Evolutionary conservation across 2,329 filamentous ascomycete genomes (phyloP).

Genomic region (Trichoderma koningii): DNA sequence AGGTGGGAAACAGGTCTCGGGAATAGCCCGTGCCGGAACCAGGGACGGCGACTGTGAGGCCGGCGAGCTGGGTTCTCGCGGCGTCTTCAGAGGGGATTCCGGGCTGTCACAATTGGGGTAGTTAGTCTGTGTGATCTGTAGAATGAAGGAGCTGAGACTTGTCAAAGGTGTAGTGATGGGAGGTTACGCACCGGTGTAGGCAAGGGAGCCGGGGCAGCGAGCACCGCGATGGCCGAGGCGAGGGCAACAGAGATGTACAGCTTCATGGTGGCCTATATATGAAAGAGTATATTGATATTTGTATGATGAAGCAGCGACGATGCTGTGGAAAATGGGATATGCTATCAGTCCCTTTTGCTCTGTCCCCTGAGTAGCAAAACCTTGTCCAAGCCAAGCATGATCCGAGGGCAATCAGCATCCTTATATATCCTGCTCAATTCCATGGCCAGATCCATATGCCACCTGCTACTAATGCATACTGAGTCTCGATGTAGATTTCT

Average conservation of each 20-base stretch:
- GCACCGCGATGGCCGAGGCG: slow-evolving; percentile 33
- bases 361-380: background rate
- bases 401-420: background rate
- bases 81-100: slow-evolving; percentile 62
- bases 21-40: slow-evolving; percentile 60
- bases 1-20: slow-evolving; percentile 70
- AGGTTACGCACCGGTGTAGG: slow-evolving; percentile 35
- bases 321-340: background rate
- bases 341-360: background rate
- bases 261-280: slow-evolving; percentile 36
- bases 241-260: slow-evolving; percentile 35
- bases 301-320: background rate
- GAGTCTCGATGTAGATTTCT: background rate
- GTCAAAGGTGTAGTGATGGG: background rate
- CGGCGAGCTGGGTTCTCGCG: slow-evolving; percentile 60
- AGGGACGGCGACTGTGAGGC: slow-evolving; percentile 58
- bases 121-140: background rate
- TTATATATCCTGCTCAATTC: background rate
- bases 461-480: background rate
- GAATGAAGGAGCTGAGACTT: background rate
- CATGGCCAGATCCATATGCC: background rate
- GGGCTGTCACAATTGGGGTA: slow-evolving; percentile 43
- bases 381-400: background rate
- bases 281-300: background rate
- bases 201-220: slow-evolving; percentile 36